Conservation (phyloP, 2,329 filamentous ascomycete genomes). For the Didymella keratinophila region DNA sequence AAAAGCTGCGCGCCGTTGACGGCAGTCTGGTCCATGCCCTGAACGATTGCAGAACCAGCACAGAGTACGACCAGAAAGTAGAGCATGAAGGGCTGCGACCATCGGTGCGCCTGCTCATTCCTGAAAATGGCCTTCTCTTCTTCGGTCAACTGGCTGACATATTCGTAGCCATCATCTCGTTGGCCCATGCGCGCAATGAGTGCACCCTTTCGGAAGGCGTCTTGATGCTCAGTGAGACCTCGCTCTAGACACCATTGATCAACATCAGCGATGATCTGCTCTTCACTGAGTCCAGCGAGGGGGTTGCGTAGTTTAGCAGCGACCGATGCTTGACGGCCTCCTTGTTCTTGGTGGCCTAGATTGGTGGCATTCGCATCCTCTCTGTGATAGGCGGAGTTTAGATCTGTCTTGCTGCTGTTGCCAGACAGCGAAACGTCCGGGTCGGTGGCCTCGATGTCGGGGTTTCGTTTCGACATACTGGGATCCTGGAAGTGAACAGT, state of each 20-base stretch:
- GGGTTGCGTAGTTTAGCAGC: constrained; percentile 60
- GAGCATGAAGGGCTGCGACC: constrained; percentile 71
- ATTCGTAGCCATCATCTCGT: constrained; percentile 58
- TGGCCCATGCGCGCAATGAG: constrained; percentile 56
- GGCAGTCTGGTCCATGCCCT: constrained; percentile 59
- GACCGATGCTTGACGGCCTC: constrained; percentile 23
- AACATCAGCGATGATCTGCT: constrained; percentile 63
- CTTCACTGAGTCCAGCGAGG: constrained; percentile 61
- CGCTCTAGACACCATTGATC: constrained; percentile 62
- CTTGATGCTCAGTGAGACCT: constrained; percentile 58
- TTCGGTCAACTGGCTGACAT: constrained; percentile 58
- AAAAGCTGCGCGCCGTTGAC: constrained; percentile 45
- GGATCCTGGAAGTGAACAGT: neutral
- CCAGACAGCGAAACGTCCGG: constrained; percentile 30
- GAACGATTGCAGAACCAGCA: constrained; percentile 73
- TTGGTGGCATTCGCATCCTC: constrained; percentile 32
- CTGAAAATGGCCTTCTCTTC: constrained; percentile 66
- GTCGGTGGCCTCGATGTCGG: constrained; percentile 41
- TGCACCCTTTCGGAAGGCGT: constrained; percentile 61
- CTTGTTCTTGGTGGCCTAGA: constrained; percentile 6
- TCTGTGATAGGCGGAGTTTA: constrained; percentile 29
- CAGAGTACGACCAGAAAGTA: constrained; percentile 72
- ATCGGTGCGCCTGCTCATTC: constrained; percentile 70
- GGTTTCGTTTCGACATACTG: constrained; percentile 33
- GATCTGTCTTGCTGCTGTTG: constrained; percentile 35